Base-by-base conservation (phyloP, 2,329 filamentous ascomycete genomes). In the Verticillium zaregamsianum region DNA sequence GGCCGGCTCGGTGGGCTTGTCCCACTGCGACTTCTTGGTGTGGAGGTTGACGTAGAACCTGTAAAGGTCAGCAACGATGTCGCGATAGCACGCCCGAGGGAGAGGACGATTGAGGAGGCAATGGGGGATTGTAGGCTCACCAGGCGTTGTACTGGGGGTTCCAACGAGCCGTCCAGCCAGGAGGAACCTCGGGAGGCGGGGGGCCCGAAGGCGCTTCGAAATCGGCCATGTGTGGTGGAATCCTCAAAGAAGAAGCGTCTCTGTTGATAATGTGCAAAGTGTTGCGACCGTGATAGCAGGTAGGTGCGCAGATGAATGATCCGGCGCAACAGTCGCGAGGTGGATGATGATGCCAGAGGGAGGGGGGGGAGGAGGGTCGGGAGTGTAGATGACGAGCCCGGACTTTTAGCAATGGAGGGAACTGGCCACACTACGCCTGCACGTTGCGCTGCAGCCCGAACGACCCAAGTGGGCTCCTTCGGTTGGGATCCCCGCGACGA, bases 21-120 rank as follows among this genome's bases (percentile, higher is more conserved):
- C 90, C 93, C 93, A 97, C 82, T 94, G 90, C 5, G 93, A 96
- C 72, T 90, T 84, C 71, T 95, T 95, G 66, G 93, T 97, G 75
- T 88, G 86, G 64, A 90, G 86, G 79, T 97, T 95, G 64, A 97
- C 90, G 79, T 91, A 97, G 84, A 95, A 97, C 89, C 90, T 92
- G 65, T 8, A 7, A 11, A 17, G 57, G 62, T 72, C 63, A 67
- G 60, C 23, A 23, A 32, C 12, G 6, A 17, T 56, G 52, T 60
- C 59, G 60, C 35, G 62, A 45, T 23, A 59, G 58, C 39, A 55
- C 28, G 12, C 23, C 14, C 17, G 23, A 6, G 20, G 12, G 11
- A 9, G 45, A 11, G 23, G 45, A 4, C 20, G 20, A 15, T 9
- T 28, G 1, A 20, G 23, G 25, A 45, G 23, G 33, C 20, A 12